Base-by-base conservation (phyloP, 306 rosid species). In the Fragaria iinumae region DNA sequence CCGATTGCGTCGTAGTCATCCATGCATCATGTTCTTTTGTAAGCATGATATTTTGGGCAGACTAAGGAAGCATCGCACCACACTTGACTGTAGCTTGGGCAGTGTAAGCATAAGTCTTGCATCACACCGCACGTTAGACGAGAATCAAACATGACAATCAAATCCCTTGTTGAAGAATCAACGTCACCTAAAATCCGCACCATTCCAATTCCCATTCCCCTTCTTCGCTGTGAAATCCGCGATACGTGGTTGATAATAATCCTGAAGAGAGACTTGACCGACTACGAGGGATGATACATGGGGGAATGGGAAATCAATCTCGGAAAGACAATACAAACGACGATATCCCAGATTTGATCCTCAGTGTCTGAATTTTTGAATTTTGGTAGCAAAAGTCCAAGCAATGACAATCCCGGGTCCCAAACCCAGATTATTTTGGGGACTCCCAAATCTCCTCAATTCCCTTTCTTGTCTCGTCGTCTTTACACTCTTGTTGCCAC, bases 361-460 rank as follows among this genome's bases (percentile, higher is more conserved):
- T 48, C 21, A 8, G 44, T 44, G 71, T 76, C 23, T 56, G 43
- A 20, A 68, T 5, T 32, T 75, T 75, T 10, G 45, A 49, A 21
- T 70, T 75, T 79, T 23, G 47, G 70, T 45, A 43, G 55, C 70
- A 77, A 74, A 86, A 77, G 79, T 83, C 75, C 70, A 76, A 76
- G 20, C 70, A 62, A 18, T n/a, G 11, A 23, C 20, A 21, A 23
- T 8, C 11, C 1, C 0, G 2, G 87, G 85, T 47, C 87, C 89
- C 85, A 71, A 48, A 50, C 0, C 45, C 2, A 67, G 80, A 81
- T 86, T 79, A 44, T 81, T 71, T 64, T 83, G 48, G 84, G 82
- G 84, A 81, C 78, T 81, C 73, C 45, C 86, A 75, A 72, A 81
- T 83, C 84, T 75, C 80, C 76, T 72, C 77, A 67, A 80, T 69